Evolutionary conservation across 208 protist genomes (phyloP).

Genomic region (Leishmania turanica): DNA sequence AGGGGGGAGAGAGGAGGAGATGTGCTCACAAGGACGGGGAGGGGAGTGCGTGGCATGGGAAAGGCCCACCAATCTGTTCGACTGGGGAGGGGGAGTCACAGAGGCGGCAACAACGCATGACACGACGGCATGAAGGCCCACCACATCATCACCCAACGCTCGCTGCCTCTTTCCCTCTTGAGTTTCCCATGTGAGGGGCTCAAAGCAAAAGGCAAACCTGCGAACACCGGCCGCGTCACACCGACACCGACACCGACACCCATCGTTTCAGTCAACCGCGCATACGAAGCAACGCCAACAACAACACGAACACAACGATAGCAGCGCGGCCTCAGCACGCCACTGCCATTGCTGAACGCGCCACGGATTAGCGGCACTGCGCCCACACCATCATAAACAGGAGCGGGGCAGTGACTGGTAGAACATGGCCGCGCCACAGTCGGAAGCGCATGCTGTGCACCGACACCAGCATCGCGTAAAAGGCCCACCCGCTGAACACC

Average conservation of each 20-base stretch:
- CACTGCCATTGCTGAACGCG: background rate
- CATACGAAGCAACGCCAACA: background rate
- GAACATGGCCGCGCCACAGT: constrained; percentile 71
- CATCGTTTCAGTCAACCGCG: background rate
- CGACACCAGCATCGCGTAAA: constrained; percentile 82
- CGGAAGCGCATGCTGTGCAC: constrained; percentile 71
- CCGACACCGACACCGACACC: background rate
- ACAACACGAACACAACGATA: background rate
- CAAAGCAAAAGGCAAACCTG: background rate
- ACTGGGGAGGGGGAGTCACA: background rate
- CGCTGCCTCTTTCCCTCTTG: background rate
- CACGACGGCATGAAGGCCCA: background rate
- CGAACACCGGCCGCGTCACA: background rate
- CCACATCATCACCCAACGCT: background rate
- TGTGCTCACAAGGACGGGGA: background rate
- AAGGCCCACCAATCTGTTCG: background rate
- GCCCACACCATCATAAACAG: constrained; percentile 32
- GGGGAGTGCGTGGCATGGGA: background rate
- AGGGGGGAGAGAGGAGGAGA: background rate
- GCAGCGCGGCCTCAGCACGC: background rate
- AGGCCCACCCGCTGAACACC: constrained; percentile 73
- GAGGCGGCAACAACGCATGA: background rate
- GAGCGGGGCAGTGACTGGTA: constrained; percentile 74
- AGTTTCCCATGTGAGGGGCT: background rate
- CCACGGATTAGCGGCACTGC: constrained; percentile 15